phyloP scores from a whole-genome alignment of 331 rosid species.

The Phaseolus coccineus region DNA sequence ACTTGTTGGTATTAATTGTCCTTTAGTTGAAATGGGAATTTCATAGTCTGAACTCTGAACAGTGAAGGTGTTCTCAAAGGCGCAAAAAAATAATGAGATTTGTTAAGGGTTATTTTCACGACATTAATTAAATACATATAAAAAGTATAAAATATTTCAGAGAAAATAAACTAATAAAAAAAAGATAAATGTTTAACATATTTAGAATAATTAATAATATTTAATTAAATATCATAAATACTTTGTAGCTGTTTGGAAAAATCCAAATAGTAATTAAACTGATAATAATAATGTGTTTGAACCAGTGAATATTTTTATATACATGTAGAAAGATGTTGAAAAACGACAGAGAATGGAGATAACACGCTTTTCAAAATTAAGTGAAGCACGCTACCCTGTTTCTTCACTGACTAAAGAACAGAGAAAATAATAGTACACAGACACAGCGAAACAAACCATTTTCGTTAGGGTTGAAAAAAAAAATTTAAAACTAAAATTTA shows the following conservation, averaged over 20 bases:
- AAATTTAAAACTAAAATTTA: not conserved
- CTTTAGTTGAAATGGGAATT: constrained; percentile 11
- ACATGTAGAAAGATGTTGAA: constrained; percentile 10
- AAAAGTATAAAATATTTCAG: not conserved
- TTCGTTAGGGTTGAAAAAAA: not conserved
- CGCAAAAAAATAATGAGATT: not conserved
- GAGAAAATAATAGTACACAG: constrained; percentile 6
- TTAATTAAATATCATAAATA: not conserved
- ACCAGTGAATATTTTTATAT: not conserved
- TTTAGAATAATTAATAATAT: not conserved
- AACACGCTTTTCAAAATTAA: constrained; percentile 49
- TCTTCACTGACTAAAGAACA: constrained; percentile 40
- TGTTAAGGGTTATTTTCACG: constrained; percentile 13
- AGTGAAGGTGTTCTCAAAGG: not conserved
- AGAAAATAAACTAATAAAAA: not conserved
- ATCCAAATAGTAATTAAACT: not conserved
- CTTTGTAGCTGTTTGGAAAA: not conserved
- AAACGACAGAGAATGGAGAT: constrained; percentile 27
- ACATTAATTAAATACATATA: not conserved
- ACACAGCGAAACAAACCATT: constrained; percentile 17
- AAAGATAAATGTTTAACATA: not conserved
- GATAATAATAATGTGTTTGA: not conserved
- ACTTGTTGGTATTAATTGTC: constrained; percentile 2
- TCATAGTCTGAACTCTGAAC: not conserved
- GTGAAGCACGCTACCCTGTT: constrained; percentile 52